Evolutionary conservation across 805 yeast genomes (phyloP), one percentile per base, ranked within the genome.

Genomic region (Kodamaea fukazawae): DNA sequence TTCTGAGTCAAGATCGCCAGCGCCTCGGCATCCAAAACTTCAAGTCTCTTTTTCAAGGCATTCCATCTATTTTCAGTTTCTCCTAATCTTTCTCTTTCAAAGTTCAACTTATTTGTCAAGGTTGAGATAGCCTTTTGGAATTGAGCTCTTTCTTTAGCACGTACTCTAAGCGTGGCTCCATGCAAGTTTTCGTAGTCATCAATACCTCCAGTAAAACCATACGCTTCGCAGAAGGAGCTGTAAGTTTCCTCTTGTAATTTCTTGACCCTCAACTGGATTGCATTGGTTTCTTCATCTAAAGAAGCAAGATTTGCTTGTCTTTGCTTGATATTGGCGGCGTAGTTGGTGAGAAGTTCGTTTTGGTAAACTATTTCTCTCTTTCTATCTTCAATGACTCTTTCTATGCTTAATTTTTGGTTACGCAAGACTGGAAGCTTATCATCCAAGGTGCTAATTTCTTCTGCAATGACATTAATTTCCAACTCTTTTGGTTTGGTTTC

Each of bases 101-200:
- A 85, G 8, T 67, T 65, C 12, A 83, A 50, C 50, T 83, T 83
- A 43, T 75, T 83, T 25, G 79, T 70, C 30, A 86, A 59, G 6
- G 78, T 73, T 11, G 81, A 61, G 12, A 83, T 73, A 40, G 85
- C 84, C 43, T 79, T 79, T 29, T 76, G 65, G 42, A 76, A 75
- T 46, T 79, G 79, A 1, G 84, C 70, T 32, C 80, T 67, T 53
- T 83, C 87, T 43, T 76, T 78, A 1, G 81, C 69, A 38, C 78
- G 76, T 23, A 70, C 69, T 53, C 85, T 68, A 36, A 76, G 53
- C 3, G 74, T 60, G 4, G 76, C 65, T 4, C 91, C 90, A 40
- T 82, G 85, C 9, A 76, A 67, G 32, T 65, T 67, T 56, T 89
- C 96, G 55, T 84, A 89, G 25, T 83, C 88, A 34, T 72, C 67